Evolutionary conservation across 176 grass and related monocot species (phyloP), one percentile per base, ranked within the genome.

Genomic region (Melocanna baccifera): DNA sequence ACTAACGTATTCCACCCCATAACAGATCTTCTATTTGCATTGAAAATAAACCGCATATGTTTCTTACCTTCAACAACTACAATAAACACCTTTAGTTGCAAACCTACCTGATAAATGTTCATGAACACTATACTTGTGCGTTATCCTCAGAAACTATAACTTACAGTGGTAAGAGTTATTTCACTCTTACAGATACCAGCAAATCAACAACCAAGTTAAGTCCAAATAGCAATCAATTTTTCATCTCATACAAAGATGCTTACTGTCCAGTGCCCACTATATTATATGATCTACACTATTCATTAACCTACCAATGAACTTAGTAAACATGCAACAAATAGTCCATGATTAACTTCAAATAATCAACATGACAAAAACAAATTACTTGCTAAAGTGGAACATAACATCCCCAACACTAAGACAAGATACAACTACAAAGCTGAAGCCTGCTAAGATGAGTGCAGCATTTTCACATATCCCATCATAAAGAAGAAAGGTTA

Each of bases 401-500:
- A 80, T 25, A 52, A 46, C 46, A 80, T 75, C 19, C 58, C 45
- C 19, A 64, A 50, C 22, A 64, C 57, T 16, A 65, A 50, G 69
- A 22, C 8, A 80, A 79, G 48, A 59, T 81, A 84, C n/a, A 73
- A 53, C 64, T 84, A 77, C 14, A 67, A 67, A 71, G 71, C 7
- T 43, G 23, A 4, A 67, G 1, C 26, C 39, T 59, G 68, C 51
- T 47, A 59, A 81, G 39, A 86, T 16, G 14, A 76, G 19, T 88
- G 57, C 34, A 73, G 15, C 16, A 79, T 69, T 78, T 79, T 71
- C 30, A 71, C 20, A 76, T 61, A 22, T 61, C 43, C 57, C 77
- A 50, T 20, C 18, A 66, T 26, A 83, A 41, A 79, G 83, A 86
- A 75, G 20, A 89, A 72, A 58, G 57, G 2, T 87, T 90, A 98